Percentiles rank a stretch among this genome's conserved stretches.
Conservation (phyloP, 179 eudicot genomes). For the Silene vulgaris region DNA sequence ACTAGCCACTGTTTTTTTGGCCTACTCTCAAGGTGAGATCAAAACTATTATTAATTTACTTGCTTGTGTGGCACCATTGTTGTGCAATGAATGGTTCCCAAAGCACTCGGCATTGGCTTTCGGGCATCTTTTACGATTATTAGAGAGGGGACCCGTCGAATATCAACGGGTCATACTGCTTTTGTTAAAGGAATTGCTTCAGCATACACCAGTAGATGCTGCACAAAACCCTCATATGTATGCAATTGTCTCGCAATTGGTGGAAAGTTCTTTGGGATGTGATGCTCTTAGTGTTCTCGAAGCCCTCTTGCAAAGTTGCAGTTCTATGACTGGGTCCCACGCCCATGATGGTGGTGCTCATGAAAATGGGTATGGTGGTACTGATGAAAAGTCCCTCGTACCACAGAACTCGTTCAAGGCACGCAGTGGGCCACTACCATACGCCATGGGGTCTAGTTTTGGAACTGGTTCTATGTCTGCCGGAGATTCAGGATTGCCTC, state of each 20-base stretch:
- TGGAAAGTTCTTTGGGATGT: slow-evolving; percentile 95
- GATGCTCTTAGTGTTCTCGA: slow-evolving; percentile 92
- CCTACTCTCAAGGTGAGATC: slow-evolving; percentile 77
- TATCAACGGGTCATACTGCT: slow-evolving; percentile 90
- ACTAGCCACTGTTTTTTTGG: slow-evolving; percentile 69
- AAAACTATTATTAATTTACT: slow-evolving; percentile 71
- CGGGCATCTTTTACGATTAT: slow-evolving; percentile 71
- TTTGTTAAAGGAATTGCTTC: slow-evolving; percentile 80
- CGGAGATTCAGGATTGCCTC: slow-evolving; percentile 59
- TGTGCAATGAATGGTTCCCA: slow-evolving; percentile 92
- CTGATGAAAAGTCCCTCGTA: slow-evolving; percentile 67
- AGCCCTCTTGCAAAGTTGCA: slow-evolving; percentile 95
- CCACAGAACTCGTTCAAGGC: slow-evolving; percentile 89
- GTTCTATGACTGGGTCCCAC: slow-evolving; percentile 60
- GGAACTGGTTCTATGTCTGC: slow-evolving; percentile 38
- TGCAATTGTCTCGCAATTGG: slow-evolving; percentile 91
- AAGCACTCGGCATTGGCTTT: slow-evolving; percentile 91
- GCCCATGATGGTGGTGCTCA: slow-evolving; percentile 47
- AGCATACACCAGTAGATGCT: slow-evolving; percentile 93
- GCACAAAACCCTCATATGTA: slow-evolving; percentile 99
- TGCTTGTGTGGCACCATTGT: slow-evolving; percentile 78
- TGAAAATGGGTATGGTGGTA: slow-evolving; percentile 60
- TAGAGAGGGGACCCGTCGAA: slow-evolving; percentile 82
- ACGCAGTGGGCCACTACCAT: slow-evolving; percentile 82
- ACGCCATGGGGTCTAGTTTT: slow-evolving; percentile 52